Evolutionary conservation across 768 basidiomycete genomes (phyloP).

Genomic region (Hericium alpestre): DNA sequence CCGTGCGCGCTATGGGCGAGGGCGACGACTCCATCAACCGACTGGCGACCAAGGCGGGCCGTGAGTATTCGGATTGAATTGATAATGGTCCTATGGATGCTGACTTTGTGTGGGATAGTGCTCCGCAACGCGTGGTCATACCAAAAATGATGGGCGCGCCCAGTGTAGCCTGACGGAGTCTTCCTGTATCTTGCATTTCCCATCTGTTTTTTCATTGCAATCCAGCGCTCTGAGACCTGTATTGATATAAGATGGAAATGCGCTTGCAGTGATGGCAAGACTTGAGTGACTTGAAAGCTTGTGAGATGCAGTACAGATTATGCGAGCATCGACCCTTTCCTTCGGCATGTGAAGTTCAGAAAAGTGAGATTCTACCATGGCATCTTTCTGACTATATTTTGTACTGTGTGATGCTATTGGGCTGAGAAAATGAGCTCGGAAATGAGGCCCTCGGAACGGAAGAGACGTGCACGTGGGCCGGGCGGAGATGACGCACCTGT

Average conservation of each 20-base stretch:
- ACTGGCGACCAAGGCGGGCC: constrained; percentile 86
- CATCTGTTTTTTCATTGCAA: not conserved
- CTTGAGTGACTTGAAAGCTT: not conserved
- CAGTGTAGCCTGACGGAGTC: not conserved
- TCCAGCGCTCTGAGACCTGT: not conserved
- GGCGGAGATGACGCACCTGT: not conserved
- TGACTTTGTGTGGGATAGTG: constrained; percentile 37
- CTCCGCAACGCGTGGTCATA: constrained; percentile 95
- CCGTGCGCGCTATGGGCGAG: constrained; percentile 91
- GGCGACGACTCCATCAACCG: constrained; percentile 94
- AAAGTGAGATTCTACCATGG: no score
- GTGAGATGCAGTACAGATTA: no score
- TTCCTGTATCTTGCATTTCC: not conserved
- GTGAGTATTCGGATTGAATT: constrained; percentile 43
- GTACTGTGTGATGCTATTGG: not conserved
- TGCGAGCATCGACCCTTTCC: no score
- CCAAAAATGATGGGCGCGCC: constrained; percentile 61
- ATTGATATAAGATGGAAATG: not conserved
- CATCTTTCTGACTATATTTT: no score
- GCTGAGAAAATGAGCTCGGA: not conserved
- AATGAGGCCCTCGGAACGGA: no score
- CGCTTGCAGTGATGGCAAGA: not conserved
- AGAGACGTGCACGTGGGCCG: not conserved
- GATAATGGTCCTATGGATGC: not conserved
- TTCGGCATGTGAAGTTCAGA: no score